Percentiles rank a stretch among this genome's conserved stretches.
These are phyloP conservation scores for Hypoxylon sp. DNA, from an alignment of 2,329 filamentous ascomycete genomes.

Conservation along the genomic window DNA sequence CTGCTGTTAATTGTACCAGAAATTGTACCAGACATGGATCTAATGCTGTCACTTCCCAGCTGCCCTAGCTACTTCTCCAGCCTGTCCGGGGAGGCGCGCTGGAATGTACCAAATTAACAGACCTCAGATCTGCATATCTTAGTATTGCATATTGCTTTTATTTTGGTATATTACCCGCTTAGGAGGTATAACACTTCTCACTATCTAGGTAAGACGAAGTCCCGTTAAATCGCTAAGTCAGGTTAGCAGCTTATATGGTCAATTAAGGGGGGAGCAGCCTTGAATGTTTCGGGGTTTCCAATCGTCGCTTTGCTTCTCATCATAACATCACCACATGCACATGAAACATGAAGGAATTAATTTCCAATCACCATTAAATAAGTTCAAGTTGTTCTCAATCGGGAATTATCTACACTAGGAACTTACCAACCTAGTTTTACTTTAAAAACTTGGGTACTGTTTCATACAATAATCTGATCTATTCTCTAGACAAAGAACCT, in stretches of 20 bases:
- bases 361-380: not conserved
- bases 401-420: not conserved
- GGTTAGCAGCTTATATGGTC: not conserved
- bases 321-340: too few species aligned
- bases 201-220: not conserved
- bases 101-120: slow-evolving; percentile 21
- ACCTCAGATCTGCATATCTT: not conserved
- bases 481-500: not conserved
- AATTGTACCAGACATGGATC: slow-evolving; percentile 18
- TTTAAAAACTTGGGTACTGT: not conserved
- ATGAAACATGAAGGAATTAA: not conserved
- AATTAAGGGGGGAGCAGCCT: not conserved
- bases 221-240: slow-evolving; percentile 19
- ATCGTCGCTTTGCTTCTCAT: too few species aligned
- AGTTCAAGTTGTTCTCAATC: not conserved
- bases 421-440: not conserved
- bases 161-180: not conserved
- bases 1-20: not conserved
- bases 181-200: not conserved
- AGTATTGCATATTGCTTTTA: slow-evolving; percentile 6
- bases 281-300: not conserved
- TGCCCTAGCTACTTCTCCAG: slow-evolving; percentile 5
- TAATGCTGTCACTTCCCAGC: slow-evolving; percentile 24
- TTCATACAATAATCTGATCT: not conserved
- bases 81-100: slow-evolving; percentile 18